A percentile compares a stretch with the other conserved stretches of the same genome.
Conservation (phyloP, 495 filamentous ascomycete species). For the Cercophora newfieldiana region DNA sequence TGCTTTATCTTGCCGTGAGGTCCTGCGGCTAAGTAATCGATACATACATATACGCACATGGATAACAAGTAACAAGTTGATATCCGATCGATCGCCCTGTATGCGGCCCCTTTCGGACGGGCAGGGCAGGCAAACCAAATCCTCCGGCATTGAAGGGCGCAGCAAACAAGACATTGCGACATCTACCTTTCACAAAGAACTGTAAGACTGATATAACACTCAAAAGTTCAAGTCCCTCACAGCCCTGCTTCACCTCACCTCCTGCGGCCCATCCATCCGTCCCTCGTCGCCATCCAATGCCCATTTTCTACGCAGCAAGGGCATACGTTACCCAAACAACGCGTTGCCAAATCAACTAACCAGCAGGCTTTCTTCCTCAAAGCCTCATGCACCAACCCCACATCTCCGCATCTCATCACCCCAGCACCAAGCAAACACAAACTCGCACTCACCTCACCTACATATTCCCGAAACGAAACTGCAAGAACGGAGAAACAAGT, state of each 20-base stretch:
- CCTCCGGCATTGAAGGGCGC: too few relatives aligned
- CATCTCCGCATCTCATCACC: background rate
- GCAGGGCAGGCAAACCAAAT: too few relatives aligned
- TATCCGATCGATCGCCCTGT: background rate
- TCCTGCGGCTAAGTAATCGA: too few relatives aligned
- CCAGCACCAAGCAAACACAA: background rate
- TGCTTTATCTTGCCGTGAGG: background rate
- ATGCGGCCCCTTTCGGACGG: too few relatives aligned
- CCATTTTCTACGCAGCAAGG: slow-evolving; percentile 1
- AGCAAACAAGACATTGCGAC: too few relatives aligned
- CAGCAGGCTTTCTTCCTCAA: background rate
- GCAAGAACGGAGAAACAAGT: background rate
- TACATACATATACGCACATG: too few relatives aligned
- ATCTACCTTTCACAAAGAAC: too few relatives aligned
- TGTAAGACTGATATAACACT: too few relatives aligned
- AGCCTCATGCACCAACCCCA: background rate
- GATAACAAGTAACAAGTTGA: background rate
- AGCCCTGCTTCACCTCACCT: too few relatives aligned
- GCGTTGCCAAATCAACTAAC: background rate
- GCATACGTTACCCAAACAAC: background rate
- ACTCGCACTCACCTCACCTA: background rate
- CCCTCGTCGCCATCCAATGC: background rate
- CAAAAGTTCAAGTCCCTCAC: too few relatives aligned
- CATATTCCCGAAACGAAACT: background rate
- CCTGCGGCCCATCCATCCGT: background rate